A percentile compares a stretch with the other conserved stretches of the same genome.
Evolutionary conservation across 768 basidiomycete genomes (phyloP).

Genomic region (Amanita subjunquillea): DNA sequence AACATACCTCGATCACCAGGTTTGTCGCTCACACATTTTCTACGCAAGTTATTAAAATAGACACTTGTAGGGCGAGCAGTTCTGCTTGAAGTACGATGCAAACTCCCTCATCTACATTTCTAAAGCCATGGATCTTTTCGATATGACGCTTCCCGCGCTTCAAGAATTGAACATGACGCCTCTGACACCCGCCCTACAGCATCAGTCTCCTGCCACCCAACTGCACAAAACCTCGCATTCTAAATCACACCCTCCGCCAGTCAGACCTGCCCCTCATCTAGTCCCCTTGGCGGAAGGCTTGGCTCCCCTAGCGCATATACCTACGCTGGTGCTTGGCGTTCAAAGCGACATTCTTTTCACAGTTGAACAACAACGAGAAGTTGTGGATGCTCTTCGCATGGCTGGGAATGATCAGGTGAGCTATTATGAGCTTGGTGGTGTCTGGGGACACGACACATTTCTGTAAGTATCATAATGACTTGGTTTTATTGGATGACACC

Average conservation of each 20-base stretch:
- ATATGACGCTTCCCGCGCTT: slow-evolving; percentile 78
- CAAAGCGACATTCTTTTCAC: slow-evolving; percentile 97
- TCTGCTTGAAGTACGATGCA: slow-evolving; percentile 97
- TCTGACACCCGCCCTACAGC: slow-evolving; percentile 13
- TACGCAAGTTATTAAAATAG: slow-evolving; percentile 15
- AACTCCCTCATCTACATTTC: slow-evolving; percentile 98
- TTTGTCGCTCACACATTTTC: slow-evolving; percentile 40
- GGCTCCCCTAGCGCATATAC: slow-evolving; percentile 61
- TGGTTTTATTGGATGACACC: not conserved
- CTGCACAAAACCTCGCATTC: slow-evolving; percentile 39
- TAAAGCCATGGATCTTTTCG: slow-evolving; percentile 99
- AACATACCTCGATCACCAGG: slow-evolving; percentile 95
- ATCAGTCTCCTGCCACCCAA: slow-evolving; percentile 10
- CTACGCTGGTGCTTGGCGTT: slow-evolving; percentile 83
- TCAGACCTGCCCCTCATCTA: slow-evolving; percentile 66
- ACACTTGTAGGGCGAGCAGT: slow-evolving; percentile 72
- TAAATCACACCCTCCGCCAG: slow-evolving; percentile 64
- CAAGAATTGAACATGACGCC: slow-evolving; percentile 49
- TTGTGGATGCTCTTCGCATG: slow-evolving; percentile 85
- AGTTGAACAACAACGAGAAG: slow-evolving; percentile 93
- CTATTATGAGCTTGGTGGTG: slow-evolving; percentile 96
- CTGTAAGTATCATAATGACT: slow-evolving; percentile 42
- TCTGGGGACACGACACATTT: slow-evolving; percentile 99
- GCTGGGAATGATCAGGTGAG: slow-evolving; percentile 83
- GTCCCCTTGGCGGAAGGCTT: slow-evolving; percentile 73